Conservation (phyloP, 2,329 filamentous ascomycete genomes). For the Ambrosiella xylebori region DNA sequence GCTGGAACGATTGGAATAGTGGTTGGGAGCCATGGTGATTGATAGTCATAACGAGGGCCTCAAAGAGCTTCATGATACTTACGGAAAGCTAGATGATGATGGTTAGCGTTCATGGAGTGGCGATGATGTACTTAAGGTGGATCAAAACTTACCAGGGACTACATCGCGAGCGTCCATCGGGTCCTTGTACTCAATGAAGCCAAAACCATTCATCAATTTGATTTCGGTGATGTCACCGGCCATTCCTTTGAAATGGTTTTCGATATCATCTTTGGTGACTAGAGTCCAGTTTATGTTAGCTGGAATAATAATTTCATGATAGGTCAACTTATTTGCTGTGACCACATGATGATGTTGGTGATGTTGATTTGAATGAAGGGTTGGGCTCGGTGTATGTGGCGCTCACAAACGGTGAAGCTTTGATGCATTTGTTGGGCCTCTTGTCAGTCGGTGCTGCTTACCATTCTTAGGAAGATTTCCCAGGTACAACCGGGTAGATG, state of each 20-base stretch:
- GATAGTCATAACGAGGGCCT: not conserved
- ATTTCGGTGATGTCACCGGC: slow-evolving; percentile 96
- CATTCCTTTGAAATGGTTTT: slow-evolving; percentile 91
- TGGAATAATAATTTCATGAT: no score
- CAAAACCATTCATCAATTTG: slow-evolving; percentile 99
- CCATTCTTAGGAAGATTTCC: slow-evolving; percentile 94
- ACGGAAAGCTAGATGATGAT: slow-evolving; percentile 37
- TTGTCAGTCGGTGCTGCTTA: slow-evolving; percentile 29
- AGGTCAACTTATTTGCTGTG: not conserved
- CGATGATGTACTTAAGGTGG: not conserved
- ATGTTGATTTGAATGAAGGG: not conserved
- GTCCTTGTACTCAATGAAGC: slow-evolving; percentile 99
- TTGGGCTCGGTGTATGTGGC: not conserved
- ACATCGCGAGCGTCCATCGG: slow-evolving; percentile 96
- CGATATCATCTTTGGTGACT: slow-evolving; percentile 95
- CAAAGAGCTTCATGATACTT: slow-evolving; percentile 22
- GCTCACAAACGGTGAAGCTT: not conserved
- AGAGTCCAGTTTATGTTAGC: slow-evolving; percentile 16
- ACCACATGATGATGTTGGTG: not conserved
- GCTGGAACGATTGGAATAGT: not conserved
- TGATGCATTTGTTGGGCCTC: not conserved
- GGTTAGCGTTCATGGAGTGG: slow-evolving; percentile 1
- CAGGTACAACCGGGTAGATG: slow-evolving; percentile 86
- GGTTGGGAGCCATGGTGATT: not conserved
- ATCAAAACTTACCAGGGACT: slow-evolving; percentile 62